Base-by-base conservation (phyloP, 768 basidiomycete species). In the Daedaleopsis sinensis region DNA sequence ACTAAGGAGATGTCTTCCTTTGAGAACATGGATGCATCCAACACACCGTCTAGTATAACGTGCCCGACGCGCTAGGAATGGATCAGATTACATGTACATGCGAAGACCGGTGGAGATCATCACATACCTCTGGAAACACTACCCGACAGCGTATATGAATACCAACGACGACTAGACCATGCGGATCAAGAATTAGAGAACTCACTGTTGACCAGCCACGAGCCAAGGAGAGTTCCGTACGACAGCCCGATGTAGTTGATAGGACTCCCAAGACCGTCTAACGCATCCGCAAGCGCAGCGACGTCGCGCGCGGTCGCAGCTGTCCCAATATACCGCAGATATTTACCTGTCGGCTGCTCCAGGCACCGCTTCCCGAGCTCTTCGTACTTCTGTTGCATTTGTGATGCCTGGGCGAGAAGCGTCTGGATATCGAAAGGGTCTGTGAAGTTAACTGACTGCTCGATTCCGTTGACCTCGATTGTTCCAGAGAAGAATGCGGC, bases 51-150 rank as follows among this genome's bases (percentile, higher is more conserved):
- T 11, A 57, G 11, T 13, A 57, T 21, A 2, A 57, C 37, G 13
- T 46, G 32, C 23, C 56, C 56, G 21, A 57, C 46, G 23, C 56
- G 44, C 47, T 57, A 16, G 27, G 27, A 32, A 32, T 32, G 7
- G 27, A 3, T 7, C 7, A 7, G 27, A 3, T 32, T 32, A 7
- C 3, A 32, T 32, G 27, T 32, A 7, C n/a, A 9, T 19, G 5
- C 6, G 8, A 21, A 6, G 35, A 5, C 32, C 4, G 27, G 18
- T 53, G 10, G 27, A 32, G 27, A 32, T 9, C 23, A 24, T 16
- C 52, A n/a, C 7, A 7, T 32, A 53, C 58, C 44, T 59, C 56
- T 7, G 60, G 60, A 27, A 55, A 61, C 55, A 61, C 60, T 61
- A 53, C 3, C 3, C 7, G 27, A 32, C 16, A 5, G n/a, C 27